These are phyloP conservation scores for Hortiboletus flavorubellus DNA, from an alignment of 768 basidiomycete species.

Conservation along the genomic window DNA sequence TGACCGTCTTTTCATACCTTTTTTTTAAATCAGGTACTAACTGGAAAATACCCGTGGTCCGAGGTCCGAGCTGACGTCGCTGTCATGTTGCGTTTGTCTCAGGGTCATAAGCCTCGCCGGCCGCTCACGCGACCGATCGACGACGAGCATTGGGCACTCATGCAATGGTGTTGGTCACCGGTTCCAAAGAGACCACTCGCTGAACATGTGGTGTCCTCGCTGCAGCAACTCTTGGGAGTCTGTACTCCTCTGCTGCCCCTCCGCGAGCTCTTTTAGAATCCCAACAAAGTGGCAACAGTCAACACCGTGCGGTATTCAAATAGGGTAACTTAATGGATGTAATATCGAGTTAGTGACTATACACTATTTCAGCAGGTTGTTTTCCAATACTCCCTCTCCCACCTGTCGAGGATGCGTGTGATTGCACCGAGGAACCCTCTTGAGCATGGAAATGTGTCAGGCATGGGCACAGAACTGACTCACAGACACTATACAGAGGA, in stretches of 20 bases:
- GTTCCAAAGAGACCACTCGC: neutral
- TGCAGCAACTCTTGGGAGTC: neutral
- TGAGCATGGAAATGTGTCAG: too few species aligned
- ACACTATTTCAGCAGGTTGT: too few species aligned
- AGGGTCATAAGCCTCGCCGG: neutral
- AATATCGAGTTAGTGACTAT: too few species aligned
- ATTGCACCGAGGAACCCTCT: neutral
- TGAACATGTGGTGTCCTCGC: neutral
- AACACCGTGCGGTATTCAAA: too few species aligned
- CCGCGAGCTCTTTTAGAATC: neutral
- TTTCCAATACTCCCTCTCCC: too few species aligned
- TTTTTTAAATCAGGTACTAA: neutral
- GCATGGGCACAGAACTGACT: too few species aligned
- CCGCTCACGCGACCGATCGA: slow-evolving; percentile 2
- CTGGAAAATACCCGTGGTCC: neutral
- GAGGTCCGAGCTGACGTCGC: neutral
- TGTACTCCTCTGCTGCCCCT: neutral
- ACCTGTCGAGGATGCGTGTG: too few species aligned
- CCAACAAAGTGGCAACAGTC: neutral
- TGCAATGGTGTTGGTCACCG: slow-evolving; percentile 5
- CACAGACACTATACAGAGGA: neutral
- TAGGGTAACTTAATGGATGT: too few species aligned
- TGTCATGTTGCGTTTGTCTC: neutral
- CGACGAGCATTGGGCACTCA: slow-evolving; percentile 1
- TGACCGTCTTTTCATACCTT: too few species aligned